Base-by-base conservation (phyloP, 2,329 filamentous ascomycete genomes). In the Camptophora hylomeconis region DNA sequence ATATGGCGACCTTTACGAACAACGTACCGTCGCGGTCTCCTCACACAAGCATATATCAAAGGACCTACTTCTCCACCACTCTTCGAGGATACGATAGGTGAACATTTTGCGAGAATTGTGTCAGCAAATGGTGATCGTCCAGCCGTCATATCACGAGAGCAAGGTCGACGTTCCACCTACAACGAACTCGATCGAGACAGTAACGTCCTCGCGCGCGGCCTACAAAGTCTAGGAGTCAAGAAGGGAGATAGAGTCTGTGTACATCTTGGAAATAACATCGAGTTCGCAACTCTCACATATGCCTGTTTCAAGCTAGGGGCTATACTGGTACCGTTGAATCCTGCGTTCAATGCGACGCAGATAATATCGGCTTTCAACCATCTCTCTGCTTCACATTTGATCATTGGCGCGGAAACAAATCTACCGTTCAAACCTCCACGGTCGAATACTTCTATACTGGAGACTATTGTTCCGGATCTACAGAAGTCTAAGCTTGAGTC, bases 281-380 rank as follows among this genome's bases (percentile, higher is more conserved):
- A 93, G 53, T 87, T 82, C 50, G 82, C 81, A 3, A 75, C 77
- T 27, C 67, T 89, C 53, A 46, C 38, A 33, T 95, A 95, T 55
- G 86, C 86, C 1, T 54, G 89, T 31, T 93, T 87, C 62, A 95
- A 95, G 55, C 67, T 95, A 7, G 89, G 89, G n/a, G 87, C 82
- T 14, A 72, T 95, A 28, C 62, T 95, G 38, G 86, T 92, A n/a
- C 89, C 87, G 0, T 58, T 95, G 14, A 95, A 98, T 51, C 87
- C 86, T 12, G 77, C 73, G 2, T 95, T 95, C 62, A 92, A 83
- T 42, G 65, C 72, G 3, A 53, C 61, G 4, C 89, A 95, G 58
- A 73, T 95, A 6, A 63, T 72, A 4, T 69, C 82, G 3, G 87
- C 86, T 0, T 61, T 95, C 16, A 67, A 66, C 6, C 86, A 92